A percentile compares a stretch with the other conserved stretches of the same genome.
These are phyloP conservation scores for Alternaria metachromatica DNA, from an alignment of 2,329 filamentous ascomycete genomes.

Conservation along the genomic window DNA sequence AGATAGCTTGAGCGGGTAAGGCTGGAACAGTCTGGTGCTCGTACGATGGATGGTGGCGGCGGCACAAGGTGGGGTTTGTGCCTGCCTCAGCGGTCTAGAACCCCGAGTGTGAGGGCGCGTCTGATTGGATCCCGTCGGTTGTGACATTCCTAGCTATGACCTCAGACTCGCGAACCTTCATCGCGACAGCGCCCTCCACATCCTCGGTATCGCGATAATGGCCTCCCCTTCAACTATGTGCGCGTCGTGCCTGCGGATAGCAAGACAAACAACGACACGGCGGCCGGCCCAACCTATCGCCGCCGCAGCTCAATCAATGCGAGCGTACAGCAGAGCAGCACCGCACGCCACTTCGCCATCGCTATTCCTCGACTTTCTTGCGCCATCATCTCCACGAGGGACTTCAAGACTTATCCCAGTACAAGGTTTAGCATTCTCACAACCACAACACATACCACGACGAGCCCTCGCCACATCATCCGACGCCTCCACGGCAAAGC, in stretches of 20 bases:
- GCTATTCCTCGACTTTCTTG: constrained; percentile 43
- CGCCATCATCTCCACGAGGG: constrained; percentile 21
- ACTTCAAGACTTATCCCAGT: not conserved
- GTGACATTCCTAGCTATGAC: constrained; percentile 21
- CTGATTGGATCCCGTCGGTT: constrained; percentile 17
- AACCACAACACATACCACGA: constrained; percentile 42
- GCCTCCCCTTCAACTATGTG: constrained; percentile 39
- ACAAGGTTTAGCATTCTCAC: not conserved
- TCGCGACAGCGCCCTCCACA: not conserved
- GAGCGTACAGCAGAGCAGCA: constrained; percentile 29
- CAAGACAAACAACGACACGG: constrained; percentile 11
- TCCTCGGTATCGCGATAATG: constrained; percentile 22
- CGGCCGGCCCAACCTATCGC: constrained; percentile 1
- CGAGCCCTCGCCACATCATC: constrained; percentile 44
- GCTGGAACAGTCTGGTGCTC: constrained; percentile 14
- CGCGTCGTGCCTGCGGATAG: constrained; percentile 38
- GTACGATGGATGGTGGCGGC: constrained; percentile 17
- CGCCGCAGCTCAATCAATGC: constrained; percentile 6
- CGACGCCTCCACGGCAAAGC: constrained; percentile 31
- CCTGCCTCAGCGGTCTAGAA: constrained; percentile 27
- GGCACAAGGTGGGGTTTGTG: constrained; percentile 12
- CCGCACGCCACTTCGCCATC: constrained; percentile 30
- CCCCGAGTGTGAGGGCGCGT: not conserved
- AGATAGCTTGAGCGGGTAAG: constrained; percentile 12
- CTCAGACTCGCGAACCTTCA: constrained; percentile 10